A percentile compares a stretch with the other conserved stretches of the same genome.
Conservation (phyloP, 495 filamentous ascomycete species). For the Bryoglossum gracile region DNA sequence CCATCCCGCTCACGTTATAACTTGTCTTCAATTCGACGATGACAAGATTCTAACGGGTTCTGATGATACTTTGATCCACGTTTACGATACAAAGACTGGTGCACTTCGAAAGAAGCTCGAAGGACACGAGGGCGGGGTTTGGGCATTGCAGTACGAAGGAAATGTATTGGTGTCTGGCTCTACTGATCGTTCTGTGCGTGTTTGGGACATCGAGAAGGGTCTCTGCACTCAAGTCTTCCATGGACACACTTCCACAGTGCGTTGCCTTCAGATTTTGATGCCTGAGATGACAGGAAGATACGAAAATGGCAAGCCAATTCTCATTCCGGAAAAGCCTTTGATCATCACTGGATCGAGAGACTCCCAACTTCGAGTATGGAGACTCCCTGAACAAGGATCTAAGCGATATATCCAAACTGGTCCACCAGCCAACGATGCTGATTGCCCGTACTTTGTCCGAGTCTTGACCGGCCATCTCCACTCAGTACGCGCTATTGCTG, state of each 20-base stretch:
- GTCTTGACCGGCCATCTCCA: constrained; percentile 80
- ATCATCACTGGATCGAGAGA: constrained; percentile 98
- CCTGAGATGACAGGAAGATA: constrained; percentile 69
- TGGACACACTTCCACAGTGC: constrained; percentile 94
- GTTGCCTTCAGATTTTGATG: constrained; percentile 91
- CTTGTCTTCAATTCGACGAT: constrained; percentile 92
- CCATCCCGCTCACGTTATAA: constrained; percentile 93
- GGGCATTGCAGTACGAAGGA: constrained; percentile 94
- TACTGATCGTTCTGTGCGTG: constrained; percentile 89
- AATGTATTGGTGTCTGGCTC: constrained; percentile 94
- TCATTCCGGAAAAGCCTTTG: constrained; percentile 85
- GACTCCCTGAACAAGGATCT: constrained; percentile 76
- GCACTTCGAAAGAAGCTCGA: constrained; percentile 72
- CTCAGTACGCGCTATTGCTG: constrained; percentile 96
- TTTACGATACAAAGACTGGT: constrained; percentile 96
- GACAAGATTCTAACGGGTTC: constrained; percentile 98
- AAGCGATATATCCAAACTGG: constrained; percentile 67
- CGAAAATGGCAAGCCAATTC: constrained; percentile 64
- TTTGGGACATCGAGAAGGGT: constrained; percentile 94
- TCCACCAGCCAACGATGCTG: constrained; percentile 66
- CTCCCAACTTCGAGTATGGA: constrained; percentile 92
- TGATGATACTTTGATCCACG: constrained; percentile 96
- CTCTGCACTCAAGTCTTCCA: constrained; percentile 92
- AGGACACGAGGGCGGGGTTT: constrained; percentile 95
- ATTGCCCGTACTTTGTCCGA: constrained; percentile 92